Base-by-base conservation (phyloP, 208 protist genomes). In the Naegleria lovaniensis region DNA sequence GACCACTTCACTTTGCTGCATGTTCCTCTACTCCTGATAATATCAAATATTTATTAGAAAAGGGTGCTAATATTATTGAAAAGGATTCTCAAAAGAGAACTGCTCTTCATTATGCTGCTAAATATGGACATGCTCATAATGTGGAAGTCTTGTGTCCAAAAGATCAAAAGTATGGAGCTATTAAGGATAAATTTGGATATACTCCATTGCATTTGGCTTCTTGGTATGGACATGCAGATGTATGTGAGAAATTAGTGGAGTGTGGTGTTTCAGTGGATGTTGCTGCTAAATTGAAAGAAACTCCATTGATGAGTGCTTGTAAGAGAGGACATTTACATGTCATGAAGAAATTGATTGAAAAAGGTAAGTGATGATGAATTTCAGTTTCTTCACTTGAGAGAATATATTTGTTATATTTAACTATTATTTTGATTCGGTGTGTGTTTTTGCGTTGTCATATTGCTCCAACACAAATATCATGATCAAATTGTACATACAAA, bases 1-100 rank as follows among this genome's bases (percentile, higher is more conserved):
- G 41, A 85, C 90, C 90, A 58, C 33, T 91, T 83, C 87, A 83
- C 22, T 83, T 83, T 83, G 90, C 90, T 52, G 90, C 90, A 9
- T 15, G 9, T n/a, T 83, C n/a, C 5, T 16, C 15, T 48, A 85
- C 52, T 38, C 25, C 29, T 33, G 90, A 67, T 52, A 83, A 51
- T 38, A 25, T 91, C 25, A 52, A 59, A 25, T 48, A 52, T 55
- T 75, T 91, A 43, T 15, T 91, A 48, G 83, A 67, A 29, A 58
- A 59, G 25, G 83, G 40, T 39, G 3, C 83, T 11, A 48, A 48
- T 52, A 9, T 36, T 40, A 22, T 43, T 79, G 83, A 91, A 67
- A 33, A 39, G 6, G 75, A 85, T 52, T 48, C 48, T n/a, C 9
- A 84, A 43, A 88, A 88, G 9, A 88, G 15, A 48, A 90, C 22